Percentiles rank a stretch among this genome's conserved stretches.
phyloP scores from a whole-genome alignment of 495 filamentous ascomycete genomes.

The Lasiosphaeria hispida region DNA sequence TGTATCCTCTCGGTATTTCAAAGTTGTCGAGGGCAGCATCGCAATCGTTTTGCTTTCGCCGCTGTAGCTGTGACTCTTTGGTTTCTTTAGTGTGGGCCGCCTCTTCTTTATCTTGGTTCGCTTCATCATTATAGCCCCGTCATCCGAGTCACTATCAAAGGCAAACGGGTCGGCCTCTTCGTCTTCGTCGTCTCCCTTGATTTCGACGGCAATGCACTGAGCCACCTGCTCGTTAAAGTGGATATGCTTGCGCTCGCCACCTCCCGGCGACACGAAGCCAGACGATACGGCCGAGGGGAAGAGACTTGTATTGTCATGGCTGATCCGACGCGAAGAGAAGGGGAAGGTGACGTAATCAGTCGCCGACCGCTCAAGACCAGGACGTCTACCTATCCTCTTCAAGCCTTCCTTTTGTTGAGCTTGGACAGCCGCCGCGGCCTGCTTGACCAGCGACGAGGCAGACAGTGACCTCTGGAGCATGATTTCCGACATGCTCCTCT shows the following conservation, averaged over 20 bases:
- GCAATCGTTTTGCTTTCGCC: slow-evolving; percentile 87
- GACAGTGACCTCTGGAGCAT: slow-evolving; percentile 92
- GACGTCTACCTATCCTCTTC: slow-evolving; percentile 40
- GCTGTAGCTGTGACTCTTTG: slow-evolving; percentile 48
- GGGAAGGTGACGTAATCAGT: slow-evolving; percentile 66
- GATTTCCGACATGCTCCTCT: slow-evolving; percentile 90
- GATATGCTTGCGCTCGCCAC: slow-evolving; percentile 73
- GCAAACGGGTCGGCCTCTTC: slow-evolving; percentile 50
- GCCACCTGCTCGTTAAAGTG: slow-evolving; percentile 95
- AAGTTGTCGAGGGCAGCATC: slow-evolving; percentile 84
- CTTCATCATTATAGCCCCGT: slow-evolving; percentile 86
- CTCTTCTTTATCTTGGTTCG: slow-evolving; percentile 44
- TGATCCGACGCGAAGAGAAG: slow-evolving; percentile 55
- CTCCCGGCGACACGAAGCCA: slow-evolving; percentile 61
- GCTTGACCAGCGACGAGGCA: slow-evolving; percentile 85
- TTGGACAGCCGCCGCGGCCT: slow-evolving; percentile 88
- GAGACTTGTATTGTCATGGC: slow-evolving; percentile 55
- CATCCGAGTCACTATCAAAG: slow-evolving; percentile 66
- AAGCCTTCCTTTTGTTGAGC: slow-evolving; percentile 71
- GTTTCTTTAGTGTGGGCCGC: slow-evolving; percentile 43
- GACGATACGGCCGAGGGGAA: slow-evolving; percentile 60
- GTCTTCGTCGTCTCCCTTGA: slow-evolving; percentile 72
- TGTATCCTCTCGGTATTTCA: slow-evolving; percentile 83
- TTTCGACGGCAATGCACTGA: slow-evolving; percentile 92
- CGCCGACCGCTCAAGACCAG: slow-evolving; percentile 51